Conservation (phyloP, 768 basidiomycete species). For the Lactarius evosmus region DNA sequence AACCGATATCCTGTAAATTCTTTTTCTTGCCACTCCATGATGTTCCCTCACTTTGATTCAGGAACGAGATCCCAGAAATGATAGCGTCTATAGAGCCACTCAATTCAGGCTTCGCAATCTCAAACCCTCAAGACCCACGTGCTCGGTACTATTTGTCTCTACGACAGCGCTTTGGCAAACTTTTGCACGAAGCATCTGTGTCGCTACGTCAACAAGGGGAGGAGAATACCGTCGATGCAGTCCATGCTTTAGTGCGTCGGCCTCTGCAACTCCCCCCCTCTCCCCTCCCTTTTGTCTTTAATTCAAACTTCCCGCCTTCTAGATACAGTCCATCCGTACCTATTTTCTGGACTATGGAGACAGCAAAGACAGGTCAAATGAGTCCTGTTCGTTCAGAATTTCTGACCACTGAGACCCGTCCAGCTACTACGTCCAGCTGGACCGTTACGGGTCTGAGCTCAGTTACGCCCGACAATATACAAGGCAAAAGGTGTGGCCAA, state of each 20-base stretch:
- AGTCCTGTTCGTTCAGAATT: conserved; percentile 31
- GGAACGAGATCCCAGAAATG: conserved; percentile 76
- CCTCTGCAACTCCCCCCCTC: neutral
- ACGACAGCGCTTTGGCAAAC: conserved; percentile 59
- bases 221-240: conserved; percentile 78
- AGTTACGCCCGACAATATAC: conserved; percentile 65
- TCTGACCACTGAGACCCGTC: neutral
- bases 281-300: neutral
- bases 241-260: conserved; percentile 57
- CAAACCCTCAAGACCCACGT: conserved; percentile 56
- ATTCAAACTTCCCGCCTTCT: neutral
- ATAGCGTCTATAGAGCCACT: conserved; percentile 61
- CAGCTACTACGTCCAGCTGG: conserved; percentile 57
- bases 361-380: conserved; percentile 50
- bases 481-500: conserved; percentile 73
- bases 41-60: conserved; percentile 31
- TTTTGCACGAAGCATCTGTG: conserved; percentile 68
- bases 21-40: neutral
- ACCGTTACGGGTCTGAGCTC: conserved; percentile 57
- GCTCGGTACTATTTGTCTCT: conserved; percentile 50
- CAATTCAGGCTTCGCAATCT: conserved; percentile 62
- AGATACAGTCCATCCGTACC: conserved; percentile 67
- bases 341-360: conserved; percentile 76
- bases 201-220: conserved; percentile 69
- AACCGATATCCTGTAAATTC: conserved; percentile 65